Evolutionary conservation across 1,284 basidiomycete species (phyloP).

Genomic region (Malassezia brasiliensis): DNA sequence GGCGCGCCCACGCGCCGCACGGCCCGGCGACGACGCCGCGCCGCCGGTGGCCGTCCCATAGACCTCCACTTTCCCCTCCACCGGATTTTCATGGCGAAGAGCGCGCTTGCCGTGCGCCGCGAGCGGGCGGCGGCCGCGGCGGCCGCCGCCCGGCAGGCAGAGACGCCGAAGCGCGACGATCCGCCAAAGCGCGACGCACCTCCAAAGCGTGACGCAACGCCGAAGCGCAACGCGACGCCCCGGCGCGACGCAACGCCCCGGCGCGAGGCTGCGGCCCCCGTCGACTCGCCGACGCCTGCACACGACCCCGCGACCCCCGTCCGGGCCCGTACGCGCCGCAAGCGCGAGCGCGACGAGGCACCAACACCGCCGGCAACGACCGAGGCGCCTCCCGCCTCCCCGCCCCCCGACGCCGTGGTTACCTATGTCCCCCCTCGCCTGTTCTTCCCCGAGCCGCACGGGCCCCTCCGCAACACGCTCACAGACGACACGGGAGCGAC

Average conservation of each 20-base stretch:
- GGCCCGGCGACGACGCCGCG: neutral
- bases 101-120: conserved; percentile 18
- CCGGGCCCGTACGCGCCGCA: neutral
- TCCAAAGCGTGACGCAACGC: too few species aligned
- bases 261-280: neutral
- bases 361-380: neutral
- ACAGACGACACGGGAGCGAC: neutral
- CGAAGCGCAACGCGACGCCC: too few species aligned
- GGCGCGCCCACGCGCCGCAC: neutral
- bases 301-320: neutral
- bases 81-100: neutral
- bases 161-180: too few species aligned
- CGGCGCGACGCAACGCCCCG: too few species aligned
- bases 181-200: too few species aligned
- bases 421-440: neutral
- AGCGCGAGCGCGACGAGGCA: neutral
- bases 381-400: neutral
- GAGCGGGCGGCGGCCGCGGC: conserved; percentile 9
- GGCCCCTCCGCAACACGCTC: neutral
- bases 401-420: neutral
- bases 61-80: conserved; percentile 1
- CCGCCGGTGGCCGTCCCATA: neutral
- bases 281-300: neutral
- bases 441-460: neutral
- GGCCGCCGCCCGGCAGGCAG: neutral